Evolutionary conservation across 2,329 filamentous ascomycete species (phyloP), one percentile per base, ranked within the genome.

Genomic region (Fusarium mangiferae): DNA sequence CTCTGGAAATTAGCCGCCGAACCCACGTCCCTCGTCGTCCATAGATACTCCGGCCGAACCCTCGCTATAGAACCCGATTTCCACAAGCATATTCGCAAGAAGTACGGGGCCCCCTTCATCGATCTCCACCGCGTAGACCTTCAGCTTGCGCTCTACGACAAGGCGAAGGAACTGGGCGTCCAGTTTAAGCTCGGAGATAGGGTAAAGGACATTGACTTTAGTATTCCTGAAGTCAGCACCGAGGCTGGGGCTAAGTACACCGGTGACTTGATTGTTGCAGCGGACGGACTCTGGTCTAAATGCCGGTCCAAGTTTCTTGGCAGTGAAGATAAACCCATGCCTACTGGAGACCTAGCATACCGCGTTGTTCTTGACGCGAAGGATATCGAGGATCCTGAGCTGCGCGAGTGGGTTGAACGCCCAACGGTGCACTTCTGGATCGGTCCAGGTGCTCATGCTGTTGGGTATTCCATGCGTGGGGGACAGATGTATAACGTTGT

Each of bases 271-370:
- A 78, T 93, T 10, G 84, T 93, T 3, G 90, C 86, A 2, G 90
- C 90, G 0, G 91, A 93, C 70, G 91, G 91, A 0, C 80, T 93
- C 0, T 91, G 90, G 89, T 91, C 89, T 5, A 82, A 83, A 18
- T 90, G 87, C 49, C 85, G 90, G 0, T 84, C 86, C 57, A 81
- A 81, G 7, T 86, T 88, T 22, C 78, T 89, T 0, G 84, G 84
- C 0, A 81, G 77, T 0, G 81, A 83, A 8, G 86, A 88, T 41
- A 80, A 83, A 10, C 89, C 90, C 0, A 78, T 86, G 13, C 86
- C 89, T 0, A 92, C 90, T 0, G 91, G 90, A 0, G 91, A 93
- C 77, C 79, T 93, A 20, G 91, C 90, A 3, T 93, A 92, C 75
- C 84, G 91, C 4, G 87, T 92, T 39, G 87, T 91, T 0, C 82